Evolutionary conservation across 164 flowering plant species (phyloP).

Genomic region (Paratinospora sagittata): DNA sequence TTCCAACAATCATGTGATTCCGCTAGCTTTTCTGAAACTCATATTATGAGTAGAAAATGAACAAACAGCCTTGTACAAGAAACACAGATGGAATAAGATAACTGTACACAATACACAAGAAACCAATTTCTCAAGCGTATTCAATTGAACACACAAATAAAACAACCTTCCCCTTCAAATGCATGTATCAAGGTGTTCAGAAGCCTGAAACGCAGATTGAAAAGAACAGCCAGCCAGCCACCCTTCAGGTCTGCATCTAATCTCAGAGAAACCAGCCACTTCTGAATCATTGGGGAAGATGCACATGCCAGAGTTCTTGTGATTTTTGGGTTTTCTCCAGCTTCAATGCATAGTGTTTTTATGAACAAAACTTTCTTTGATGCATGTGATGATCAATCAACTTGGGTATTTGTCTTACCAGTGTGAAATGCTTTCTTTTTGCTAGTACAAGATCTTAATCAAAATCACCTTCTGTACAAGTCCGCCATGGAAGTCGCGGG

Average conservation of each 20-base stretch:
- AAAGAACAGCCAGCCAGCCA: not conserved
- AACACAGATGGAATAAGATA: not conserved
- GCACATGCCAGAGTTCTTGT: not conserved
- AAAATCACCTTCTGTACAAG: conserved; percentile 36
- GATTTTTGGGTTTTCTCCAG: not conserved
- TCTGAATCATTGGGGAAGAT: conserved; percentile 1
- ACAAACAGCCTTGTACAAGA: not conserved
- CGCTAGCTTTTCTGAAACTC: not conserved
- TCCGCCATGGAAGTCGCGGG: conserved; percentile 12
- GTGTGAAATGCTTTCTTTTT: conserved; percentile 7
- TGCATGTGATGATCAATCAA: conserved; percentile 2
- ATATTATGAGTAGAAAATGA: not conserved
- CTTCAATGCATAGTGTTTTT: not conserved
- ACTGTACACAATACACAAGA: not conserved
- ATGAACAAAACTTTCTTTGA: not conserved
- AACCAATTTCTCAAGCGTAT: not conserved
- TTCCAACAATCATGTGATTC: too few relatives aligned
- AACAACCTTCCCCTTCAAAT: not conserved
- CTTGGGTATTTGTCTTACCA: not conserved
- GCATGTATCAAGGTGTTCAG: too few relatives aligned
- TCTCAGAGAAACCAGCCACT: conserved; percentile 1
- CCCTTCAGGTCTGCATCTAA: not conserved
- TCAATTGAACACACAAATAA: not conserved
- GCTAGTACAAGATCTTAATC: conserved; percentile 5
- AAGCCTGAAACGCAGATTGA: not conserved